Percentiles rank a stretch among this genome's conserved stretches.
Conservation (phyloP, 129 eudicot genomes). For the Apium graveolens region DNA sequence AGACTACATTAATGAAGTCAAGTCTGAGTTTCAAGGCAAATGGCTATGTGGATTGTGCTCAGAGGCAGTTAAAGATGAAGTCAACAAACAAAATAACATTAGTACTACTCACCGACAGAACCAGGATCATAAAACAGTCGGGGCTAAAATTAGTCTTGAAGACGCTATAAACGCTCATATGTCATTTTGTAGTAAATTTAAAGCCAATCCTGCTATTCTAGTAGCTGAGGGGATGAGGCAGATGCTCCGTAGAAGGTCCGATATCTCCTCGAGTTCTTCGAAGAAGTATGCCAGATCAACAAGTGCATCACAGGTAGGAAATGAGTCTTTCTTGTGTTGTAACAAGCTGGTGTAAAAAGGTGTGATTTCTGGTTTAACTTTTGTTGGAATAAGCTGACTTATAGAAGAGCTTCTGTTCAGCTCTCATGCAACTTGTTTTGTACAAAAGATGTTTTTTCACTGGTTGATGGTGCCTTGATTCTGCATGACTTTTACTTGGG, state of each 20-base stretch:
- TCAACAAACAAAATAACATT: conserved; percentile 8
- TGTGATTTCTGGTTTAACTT: neutral
- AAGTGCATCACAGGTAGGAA: conserved; percentile 28
- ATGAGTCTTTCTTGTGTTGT: conserved; percentile 15
- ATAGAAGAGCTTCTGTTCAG: conserved; percentile 8
- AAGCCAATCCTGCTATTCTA: conserved; percentile 39
- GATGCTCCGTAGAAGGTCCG: conserved; percentile 48
- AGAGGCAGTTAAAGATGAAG: conserved; percentile 52
- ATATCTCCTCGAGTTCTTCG: conserved; percentile 9
- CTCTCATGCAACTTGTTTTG: conserved; percentile 14
- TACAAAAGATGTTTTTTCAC: neutral
- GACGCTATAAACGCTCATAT: conserved; percentile 56
- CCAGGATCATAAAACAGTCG: too few relatives aligned
- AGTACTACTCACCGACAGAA: neutral
- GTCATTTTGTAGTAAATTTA: conserved; percentile 48
- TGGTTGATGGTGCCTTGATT: neutral
- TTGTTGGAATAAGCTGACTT: conserved; percentile 10
- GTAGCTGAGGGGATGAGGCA: conserved; percentile 66
- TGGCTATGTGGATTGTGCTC: conserved; percentile 77
- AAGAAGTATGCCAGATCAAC: conserved; percentile 44
- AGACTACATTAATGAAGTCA: conserved; percentile 49
- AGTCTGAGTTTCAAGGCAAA: conserved; percentile 47
- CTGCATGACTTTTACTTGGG: neutral
- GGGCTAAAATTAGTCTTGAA: conserved; percentile 18
- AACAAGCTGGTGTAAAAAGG: conserved; percentile 5